Evolutionary conservation across 176 grass and related monocot species (phyloP).

Genomic region (Melocanna baccifera): DNA sequence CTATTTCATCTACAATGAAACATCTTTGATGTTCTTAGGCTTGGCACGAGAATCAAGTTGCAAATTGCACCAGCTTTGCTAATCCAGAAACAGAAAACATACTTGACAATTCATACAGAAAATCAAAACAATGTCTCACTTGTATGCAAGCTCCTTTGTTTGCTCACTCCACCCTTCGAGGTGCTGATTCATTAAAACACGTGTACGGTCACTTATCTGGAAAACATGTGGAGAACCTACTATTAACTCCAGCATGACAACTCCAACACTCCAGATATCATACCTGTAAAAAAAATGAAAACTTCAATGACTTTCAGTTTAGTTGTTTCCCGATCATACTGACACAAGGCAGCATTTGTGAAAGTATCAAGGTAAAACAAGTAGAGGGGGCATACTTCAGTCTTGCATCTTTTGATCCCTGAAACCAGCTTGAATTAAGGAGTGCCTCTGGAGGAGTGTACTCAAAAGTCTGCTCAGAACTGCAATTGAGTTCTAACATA

Average conservation of each 20-base stretch:
- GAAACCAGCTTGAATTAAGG: constrained; percentile 90
- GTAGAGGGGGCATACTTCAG: constrained; percentile 60
- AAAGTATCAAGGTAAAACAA: constrained; percentile 14
- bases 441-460: constrained; percentile 94
- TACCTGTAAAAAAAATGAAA: constrained; percentile 51
- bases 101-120: constrained; percentile 22
- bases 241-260: constrained; percentile 96
- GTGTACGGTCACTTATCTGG: constrained; percentile 76
- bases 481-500: constrained; percentile 32
- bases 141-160: constrained; percentile 93
- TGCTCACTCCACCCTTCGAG: constrained; percentile 90
- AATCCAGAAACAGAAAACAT: constrained; percentile 15
- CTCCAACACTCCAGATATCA: constrained; percentile 97
- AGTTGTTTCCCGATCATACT: constrained; percentile 5
- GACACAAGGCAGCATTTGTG: constrained; percentile 15
- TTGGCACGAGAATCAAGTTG: constrained; percentile 6
- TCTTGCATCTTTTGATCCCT: constrained; percentile 63
- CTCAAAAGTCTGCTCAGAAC: constrained; percentile 95
- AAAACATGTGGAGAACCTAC: constrained; percentile 94
- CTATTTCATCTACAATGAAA: neutral
- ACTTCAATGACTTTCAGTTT: constrained; percentile 20
- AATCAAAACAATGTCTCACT: constrained; percentile 52
- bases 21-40: constrained; percentile 12
- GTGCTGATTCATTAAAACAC: constrained; percentile 71
- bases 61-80: constrained; percentile 13